Evolutionary conservation across 2,329 filamentous ascomycete genomes (phyloP).

Genomic region (Fusarium piperis): DNA sequence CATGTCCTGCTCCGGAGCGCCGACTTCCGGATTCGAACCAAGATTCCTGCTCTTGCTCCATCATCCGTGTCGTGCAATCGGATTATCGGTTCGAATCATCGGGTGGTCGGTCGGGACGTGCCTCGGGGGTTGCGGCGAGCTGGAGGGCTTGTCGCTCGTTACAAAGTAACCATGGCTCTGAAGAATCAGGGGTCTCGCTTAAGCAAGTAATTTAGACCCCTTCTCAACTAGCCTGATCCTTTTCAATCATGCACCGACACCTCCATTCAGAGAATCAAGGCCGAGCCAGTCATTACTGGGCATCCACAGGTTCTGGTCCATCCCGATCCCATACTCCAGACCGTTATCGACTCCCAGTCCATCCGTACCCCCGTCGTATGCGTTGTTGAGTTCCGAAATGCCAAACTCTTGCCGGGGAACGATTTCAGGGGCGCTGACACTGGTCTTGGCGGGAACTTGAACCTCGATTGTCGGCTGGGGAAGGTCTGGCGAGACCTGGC

Average conservation of each 20-base stretch:
- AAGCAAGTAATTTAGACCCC: background rate
- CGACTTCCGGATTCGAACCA: background rate
- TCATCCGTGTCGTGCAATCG: background rate
- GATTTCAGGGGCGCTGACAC: conserved; percentile 31
- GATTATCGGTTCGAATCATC: background rate
- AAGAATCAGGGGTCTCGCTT: background rate
- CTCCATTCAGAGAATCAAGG: conserved; percentile 46
- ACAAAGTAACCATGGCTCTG: conserved; percentile 15
- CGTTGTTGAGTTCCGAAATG: conserved; percentile 58
- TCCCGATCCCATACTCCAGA: conserved; percentile 54
- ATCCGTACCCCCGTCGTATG: conserved; percentile 60
- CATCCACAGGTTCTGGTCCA: conserved; percentile 51
- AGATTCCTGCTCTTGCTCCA: background rate
- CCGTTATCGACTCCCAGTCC: conserved; percentile 58
- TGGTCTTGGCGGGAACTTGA: conserved; percentile 23
- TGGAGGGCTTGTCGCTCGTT: background rate
- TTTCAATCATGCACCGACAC: conserved; percentile 41
- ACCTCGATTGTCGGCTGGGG: conserved; percentile 33
- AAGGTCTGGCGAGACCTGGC: conserved; percentile 39
- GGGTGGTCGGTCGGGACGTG: background rate
- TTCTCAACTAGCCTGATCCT: conserved; percentile 2
- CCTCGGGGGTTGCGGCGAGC: background rate
- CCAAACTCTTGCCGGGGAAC: conserved; percentile 43
- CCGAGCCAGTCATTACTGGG: conserved; percentile 46
- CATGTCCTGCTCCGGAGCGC: background rate